Percentiles rank a stretch among this genome's conserved stretches.
Evolutionary conservation across 108 stramenopile genomes (phyloP).

Genomic region (Stephanodiscus triporus): DNA sequence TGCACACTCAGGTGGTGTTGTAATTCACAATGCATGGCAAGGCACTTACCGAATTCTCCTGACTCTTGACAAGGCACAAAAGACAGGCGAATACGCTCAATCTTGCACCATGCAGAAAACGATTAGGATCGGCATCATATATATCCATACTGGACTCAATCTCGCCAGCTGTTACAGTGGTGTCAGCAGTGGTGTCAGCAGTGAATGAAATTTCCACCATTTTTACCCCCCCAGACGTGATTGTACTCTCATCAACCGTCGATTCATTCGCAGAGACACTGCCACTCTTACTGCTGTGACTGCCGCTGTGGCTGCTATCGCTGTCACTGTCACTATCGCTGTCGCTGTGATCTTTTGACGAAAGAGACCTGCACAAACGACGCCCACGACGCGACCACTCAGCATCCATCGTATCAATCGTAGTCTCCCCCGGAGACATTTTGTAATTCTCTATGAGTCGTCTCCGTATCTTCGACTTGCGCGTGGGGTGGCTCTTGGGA

Average conservation of each 20-base stretch:
- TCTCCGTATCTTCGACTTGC: conserved; percentile 4
- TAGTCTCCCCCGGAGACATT: background rate
- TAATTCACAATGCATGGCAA: background rate
- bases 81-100: conserved; percentile 72
- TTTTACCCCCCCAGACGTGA: background rate
- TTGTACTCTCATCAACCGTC: conserved; percentile 8
- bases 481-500: conserved; percentile 4
- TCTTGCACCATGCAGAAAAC: conserved; percentile 60
- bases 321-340: background rate
- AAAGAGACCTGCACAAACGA: background rate
- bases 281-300: conserved; percentile 2
- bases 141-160: conserved; percentile 24
- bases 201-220: conserved; percentile 26
- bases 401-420: background rate
- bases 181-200: background rate
- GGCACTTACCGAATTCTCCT: conserved; percentile 74
- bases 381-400: background rate
- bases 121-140: conserved; percentile 69
- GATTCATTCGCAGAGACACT: conserved; percentile 7
- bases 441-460: background rate
- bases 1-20: background rate
- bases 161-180: conserved; percentile 4
- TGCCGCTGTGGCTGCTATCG: conserved; percentile 4
- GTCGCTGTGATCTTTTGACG: background rate
- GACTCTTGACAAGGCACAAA: conserved; percentile 72